These are phyloP conservation scores for Phialophora chinensis DNA, from an alignment of 2,329 filamentous ascomycete species.

Conservation along the genomic window DNA sequence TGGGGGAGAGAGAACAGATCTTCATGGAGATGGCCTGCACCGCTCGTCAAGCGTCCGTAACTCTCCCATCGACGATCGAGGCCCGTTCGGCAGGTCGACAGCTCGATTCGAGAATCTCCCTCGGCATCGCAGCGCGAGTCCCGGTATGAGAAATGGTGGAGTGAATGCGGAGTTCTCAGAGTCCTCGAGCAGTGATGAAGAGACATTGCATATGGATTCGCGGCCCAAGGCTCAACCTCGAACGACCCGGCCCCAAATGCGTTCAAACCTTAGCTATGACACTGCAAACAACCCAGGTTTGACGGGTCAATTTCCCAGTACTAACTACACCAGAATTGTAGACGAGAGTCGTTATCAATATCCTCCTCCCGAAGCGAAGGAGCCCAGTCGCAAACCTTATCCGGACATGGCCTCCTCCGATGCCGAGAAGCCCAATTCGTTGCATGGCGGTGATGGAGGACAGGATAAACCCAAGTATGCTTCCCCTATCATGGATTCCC, in stretches of 20 bases:
- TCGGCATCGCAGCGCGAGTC: constrained; percentile 53
- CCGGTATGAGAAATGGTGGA: constrained; percentile 43
- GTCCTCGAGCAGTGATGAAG: constrained; percentile 42
- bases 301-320: constrained; percentile 38
- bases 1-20: constrained; percentile 63
- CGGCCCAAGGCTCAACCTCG: constrained; percentile 48
- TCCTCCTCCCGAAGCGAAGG: constrained; percentile 36
- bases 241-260: constrained; percentile 24
- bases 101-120: constrained; percentile 45
- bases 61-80: constrained; percentile 48
- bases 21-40: constrained; percentile 58
- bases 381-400: constrained; percentile 33
- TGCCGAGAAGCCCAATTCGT: constrained; percentile 20
- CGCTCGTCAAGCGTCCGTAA: constrained; percentile 62
- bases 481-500: constrained; percentile 20
- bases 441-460: constrained; percentile 21
- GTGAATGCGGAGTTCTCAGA: constrained; percentile 33
- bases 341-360: constrained; percentile 35
- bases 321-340: constrained; percentile 39
- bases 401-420: constrained; percentile 29
- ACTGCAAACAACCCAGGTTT: constrained; percentile 30
- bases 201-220: constrained; percentile 23
- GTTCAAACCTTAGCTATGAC: constrained; percentile 15
- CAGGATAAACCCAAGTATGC: constrained; percentile 36
- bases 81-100: constrained; percentile 46